Percentiles rank a stretch among this genome's conserved stretches.
These are phyloP conservation scores for Globisporangium iwayamae DNA, from an alignment of 352 stramenopile species.

Conservation along the genomic window DNA sequence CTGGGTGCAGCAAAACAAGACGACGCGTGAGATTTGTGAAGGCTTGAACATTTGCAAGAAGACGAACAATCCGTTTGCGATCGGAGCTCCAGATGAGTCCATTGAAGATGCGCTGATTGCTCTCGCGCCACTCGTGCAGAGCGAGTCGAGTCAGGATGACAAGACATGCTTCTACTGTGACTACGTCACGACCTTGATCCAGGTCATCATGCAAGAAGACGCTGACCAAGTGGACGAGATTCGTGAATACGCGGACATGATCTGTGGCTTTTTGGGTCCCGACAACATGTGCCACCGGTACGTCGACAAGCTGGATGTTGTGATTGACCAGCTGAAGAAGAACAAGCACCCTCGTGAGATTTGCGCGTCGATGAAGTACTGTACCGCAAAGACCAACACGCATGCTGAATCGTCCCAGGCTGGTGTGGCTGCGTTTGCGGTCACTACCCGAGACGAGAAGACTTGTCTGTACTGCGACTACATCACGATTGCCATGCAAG, in stretches of 20 bases:
- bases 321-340: constrained; percentile 59
- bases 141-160: not conserved
- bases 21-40: constrained; percentile 12
- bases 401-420: too few species aligned
- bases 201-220: constrained; percentile 55
- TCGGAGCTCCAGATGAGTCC: constrained; percentile 6
- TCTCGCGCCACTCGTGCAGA: not conserved
- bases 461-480: constrained; percentile 63
- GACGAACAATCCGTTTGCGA: not conserved
- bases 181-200: constrained; percentile 52
- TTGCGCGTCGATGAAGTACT: constrained; percentile 58
- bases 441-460: constrained; percentile 20
- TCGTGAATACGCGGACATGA: constrained; percentile 64
- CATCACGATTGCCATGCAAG: constrained; percentile 49
- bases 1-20: constrained; percentile 12
- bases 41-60: constrained; percentile 16
- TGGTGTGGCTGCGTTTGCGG: too few species aligned
- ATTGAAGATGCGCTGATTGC: constrained; percentile 14
- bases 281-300: constrained; percentile 66
- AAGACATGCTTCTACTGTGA: constrained; percentile 61
- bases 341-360: constrained; percentile 66
- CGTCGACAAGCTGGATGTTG: constrained; percentile 58
- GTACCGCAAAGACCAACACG: constrained; percentile 5
- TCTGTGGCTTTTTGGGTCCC: constrained; percentile 63
- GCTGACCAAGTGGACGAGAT: constrained; percentile 51